phyloP scores from a whole-genome alignment of 1,284 basidiomycete genomes.

The Melampsora americana region DNA sequence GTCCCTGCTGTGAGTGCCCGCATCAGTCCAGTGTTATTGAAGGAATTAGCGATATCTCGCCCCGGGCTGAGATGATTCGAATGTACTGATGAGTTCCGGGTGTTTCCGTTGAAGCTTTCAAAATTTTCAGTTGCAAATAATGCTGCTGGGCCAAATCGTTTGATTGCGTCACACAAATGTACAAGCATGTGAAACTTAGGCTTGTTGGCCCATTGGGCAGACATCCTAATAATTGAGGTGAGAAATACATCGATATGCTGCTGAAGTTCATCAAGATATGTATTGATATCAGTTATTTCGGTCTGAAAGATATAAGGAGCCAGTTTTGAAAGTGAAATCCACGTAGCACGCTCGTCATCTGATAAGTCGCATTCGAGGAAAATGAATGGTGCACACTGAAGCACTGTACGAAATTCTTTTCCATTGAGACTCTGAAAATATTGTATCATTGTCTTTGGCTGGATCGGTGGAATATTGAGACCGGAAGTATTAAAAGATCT shows the following conservation, averaged over 20 bases:
- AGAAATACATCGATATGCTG: background rate
- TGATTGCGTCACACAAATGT: conserved; percentile 5
- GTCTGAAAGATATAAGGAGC: conserved; percentile 56
- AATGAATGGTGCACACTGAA: conserved; percentile 56
- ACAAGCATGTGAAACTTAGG: conserved; percentile 27
- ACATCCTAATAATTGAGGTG: background rate
- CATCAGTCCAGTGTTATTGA: conserved; percentile 6
- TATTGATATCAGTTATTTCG: conserved; percentile 53
- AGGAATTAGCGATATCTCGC: conserved; percentile 3
- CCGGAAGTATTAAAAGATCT: conserved; percentile 49
- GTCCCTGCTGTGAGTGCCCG: conserved; percentile 54
- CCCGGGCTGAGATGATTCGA: conserved; percentile 10
- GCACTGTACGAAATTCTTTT: conserved; percentile 54
- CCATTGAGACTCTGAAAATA: conserved; percentile 54
- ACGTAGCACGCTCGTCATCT: conserved; percentile 48
- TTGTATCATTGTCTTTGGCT: too few species aligned
- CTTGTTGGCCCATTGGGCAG: too few species aligned
- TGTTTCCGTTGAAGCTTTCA: conserved; percentile 14
- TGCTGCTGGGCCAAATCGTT: conserved; percentile 1
- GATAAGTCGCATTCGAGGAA: conserved; percentile 51
- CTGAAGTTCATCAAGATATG: conserved; percentile 51
- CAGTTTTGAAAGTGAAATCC: conserved; percentile 53
- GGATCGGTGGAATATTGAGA: conserved; percentile 48
- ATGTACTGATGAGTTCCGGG: background rate
- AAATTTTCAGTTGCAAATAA: conserved; percentile 29